phyloP scores from a whole-genome alignment of 768 basidiomycete genomes.

The Trametes cinnabarina region DNA sequence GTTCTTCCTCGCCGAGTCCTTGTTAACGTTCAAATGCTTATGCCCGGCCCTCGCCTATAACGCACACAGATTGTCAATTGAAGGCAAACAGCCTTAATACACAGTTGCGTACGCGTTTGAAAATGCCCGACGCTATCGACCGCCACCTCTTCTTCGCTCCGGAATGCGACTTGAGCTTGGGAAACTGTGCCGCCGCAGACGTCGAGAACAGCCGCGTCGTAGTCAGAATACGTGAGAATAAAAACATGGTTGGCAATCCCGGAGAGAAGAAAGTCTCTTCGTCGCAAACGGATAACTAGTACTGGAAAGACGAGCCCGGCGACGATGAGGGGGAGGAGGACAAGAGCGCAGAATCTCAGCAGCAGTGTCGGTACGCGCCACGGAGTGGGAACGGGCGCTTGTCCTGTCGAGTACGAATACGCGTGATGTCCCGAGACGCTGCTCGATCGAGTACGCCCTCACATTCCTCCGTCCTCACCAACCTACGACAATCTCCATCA shows the following conservation, averaged over 20 bases:
- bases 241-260: constrained; percentile 27
- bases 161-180: constrained; percentile 78
- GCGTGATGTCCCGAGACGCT: background rate
- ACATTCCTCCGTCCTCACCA: background rate
- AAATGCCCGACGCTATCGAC: constrained; percentile 58
- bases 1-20: constrained; percentile 65
- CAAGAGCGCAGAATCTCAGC: background rate
- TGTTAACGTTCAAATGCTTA: constrained; percentile 68
- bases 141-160: constrained; percentile 83
- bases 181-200: constrained; percentile 52
- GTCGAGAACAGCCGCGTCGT: constrained; percentile 52
- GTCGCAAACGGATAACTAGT: no score
- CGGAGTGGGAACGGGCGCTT: constrained; percentile 6
- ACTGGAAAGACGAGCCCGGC: no score
- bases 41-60: constrained; percentile 67
- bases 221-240: constrained; percentile 19
- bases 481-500: constrained; percentile 11
- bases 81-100: background rate
- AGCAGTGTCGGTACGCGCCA: background rate
- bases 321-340: background rate
- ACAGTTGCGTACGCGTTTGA: constrained; percentile 64
- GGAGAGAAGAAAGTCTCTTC: no score
- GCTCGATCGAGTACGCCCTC: background rate
- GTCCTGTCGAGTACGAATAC: background rate
- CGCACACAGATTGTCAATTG: no score